Percentiles rank a stretch among this genome's conserved stretches.
Conservation (phyloP, 768 basidiomycete species). For the Suillus placidus region DNA sequence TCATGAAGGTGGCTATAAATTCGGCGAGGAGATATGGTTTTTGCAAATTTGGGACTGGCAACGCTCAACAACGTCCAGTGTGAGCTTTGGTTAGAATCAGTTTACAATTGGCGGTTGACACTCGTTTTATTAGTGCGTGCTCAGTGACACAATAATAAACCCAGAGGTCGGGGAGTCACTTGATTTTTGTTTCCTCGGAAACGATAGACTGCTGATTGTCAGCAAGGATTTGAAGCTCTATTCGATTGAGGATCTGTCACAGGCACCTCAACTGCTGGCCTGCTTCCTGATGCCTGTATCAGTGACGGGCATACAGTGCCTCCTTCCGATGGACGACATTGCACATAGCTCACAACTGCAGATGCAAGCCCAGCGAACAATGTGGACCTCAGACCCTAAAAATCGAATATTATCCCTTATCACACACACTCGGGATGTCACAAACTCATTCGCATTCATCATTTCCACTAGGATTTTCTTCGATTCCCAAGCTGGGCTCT, state of each 20-base stretch:
- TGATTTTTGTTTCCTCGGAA: conserved; percentile 12
- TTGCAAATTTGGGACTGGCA: conserved; percentile 13
- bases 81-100: not conserved
- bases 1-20: not conserved
- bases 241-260: conserved; percentile 1
- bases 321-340: not conserved
- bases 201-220: conserved; percentile 6
- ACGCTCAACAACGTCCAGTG: not conserved
- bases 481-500: not conserved
- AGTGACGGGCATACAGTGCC: not conserved
- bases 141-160: not conserved
- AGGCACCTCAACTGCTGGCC: not conserved
- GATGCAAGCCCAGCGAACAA: not conserved
- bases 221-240: conserved; percentile 7
- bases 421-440: not conserved
- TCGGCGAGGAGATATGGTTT: not conserved
- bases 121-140: not conserved
- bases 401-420: conserved; percentile 1
- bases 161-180: not conserved
- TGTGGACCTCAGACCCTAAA: conserved; percentile 7
- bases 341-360: not conserved
- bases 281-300: conserved; percentile 1
- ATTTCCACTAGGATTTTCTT: conserved; percentile 6
- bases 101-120: not conserved
- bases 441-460: not conserved